Conservation (phyloP, 495 filamentous ascomycete species). For the Aspergillus biplanus region DNA sequence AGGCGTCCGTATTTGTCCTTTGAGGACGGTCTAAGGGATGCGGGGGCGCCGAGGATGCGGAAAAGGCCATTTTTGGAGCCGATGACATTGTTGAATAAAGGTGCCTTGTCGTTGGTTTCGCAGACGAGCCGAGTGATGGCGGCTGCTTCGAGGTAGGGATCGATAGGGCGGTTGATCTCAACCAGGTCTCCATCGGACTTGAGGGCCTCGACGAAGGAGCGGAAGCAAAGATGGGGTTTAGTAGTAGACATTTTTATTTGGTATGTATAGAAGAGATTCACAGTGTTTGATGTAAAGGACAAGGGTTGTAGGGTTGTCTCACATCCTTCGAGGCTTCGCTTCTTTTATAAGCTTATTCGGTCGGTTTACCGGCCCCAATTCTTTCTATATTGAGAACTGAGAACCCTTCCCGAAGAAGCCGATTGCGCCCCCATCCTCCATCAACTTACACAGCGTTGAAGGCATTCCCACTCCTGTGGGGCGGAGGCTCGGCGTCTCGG, state of each 20-base stretch:
- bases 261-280: neutral
- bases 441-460: neutral
- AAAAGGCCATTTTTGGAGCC: slow-evolving; percentile 38
- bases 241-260: slow-evolving; percentile 2
- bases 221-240: slow-evolving; percentile 26
- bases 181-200: slow-evolving; percentile 39
- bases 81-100: slow-evolving; percentile 43
- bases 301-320: neutral
- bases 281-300: neutral
- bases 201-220: slow-evolving; percentile 37
- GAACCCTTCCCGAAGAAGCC: neutral
- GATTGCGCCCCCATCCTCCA: neutral
- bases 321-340: neutral
- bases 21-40: slow-evolving; percentile 26
- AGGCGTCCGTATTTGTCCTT: slow-evolving; percentile 34
- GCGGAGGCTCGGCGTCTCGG: slow-evolving; percentile 15
- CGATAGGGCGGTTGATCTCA: slow-evolving; percentile 33
- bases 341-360: neutral
- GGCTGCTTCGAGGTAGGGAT: slow-evolving; percentile 39
- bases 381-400: neutral
- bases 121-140: slow-evolving; percentile 42
- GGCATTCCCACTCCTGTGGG: neutral
- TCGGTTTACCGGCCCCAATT: neutral
- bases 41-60: slow-evolving; percentile 44
- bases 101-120: slow-evolving; percentile 41